Base-by-base conservation (phyloP, 1,284 basidiomycete species). In the Naganishia sp. region DNA sequence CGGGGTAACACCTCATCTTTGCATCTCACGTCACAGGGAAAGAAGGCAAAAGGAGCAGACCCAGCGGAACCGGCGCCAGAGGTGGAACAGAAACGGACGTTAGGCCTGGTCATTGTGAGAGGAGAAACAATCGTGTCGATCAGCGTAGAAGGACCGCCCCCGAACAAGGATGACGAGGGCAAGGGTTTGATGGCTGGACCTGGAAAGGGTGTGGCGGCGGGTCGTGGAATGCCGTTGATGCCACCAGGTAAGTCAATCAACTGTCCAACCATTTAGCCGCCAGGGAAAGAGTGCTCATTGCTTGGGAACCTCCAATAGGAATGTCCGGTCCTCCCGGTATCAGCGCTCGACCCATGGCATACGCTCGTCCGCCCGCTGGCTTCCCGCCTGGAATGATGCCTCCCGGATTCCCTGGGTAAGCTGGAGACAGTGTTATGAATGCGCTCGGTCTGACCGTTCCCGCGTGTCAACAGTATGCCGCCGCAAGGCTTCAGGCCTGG, bases 71-170 rank as follows among this genome's bases (percentile, higher is more conserved):
- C 89, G 6, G 87, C 88, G 2, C 87, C 90, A 0, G 87, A 90
- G 76, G 91, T 95, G 76, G 94, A 98, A 83, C 89, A 97, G 84
- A 99, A 99, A 82, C 87, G 96, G 67, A 88, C 92, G 0, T 85
- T 99, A 31, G 96, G 96, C 28, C 84, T 99, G 45, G 92, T 99
- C 64, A 98, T 99, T 75, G 82, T 99, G 71, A 86, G 96, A 68
- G 96, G 96, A 68, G 96, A 99, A 81, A 92, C 92, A 1, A 92
- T 99, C 54, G 95, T 99, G 75, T 94, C 90, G 75, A 84, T 99
- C 72, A 90, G 87, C 69, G 93, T 98, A 28, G 96, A 98, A 79
- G 95, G 94, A 3, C 95, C 95, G 2, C 96, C 96, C 50, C 94
- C 96, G n/a, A 90, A 94, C 65, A 89, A 92, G 21, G 89, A 92